phyloP scores from a whole-genome alignment of 116 monocot species.

The Zostera marina region DNA sequence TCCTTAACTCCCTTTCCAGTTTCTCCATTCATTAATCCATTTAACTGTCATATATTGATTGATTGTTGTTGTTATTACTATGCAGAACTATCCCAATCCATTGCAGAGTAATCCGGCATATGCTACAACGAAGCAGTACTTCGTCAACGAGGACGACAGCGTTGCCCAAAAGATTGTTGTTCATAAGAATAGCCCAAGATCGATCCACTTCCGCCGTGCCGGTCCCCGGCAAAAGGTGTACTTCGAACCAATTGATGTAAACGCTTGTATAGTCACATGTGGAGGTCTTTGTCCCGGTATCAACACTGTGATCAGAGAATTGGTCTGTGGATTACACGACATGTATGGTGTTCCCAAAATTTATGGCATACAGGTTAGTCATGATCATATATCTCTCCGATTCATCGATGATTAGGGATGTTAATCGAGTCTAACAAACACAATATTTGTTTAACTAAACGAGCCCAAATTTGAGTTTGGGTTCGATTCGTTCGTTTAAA shows the following conservation, averaged over 20 bases:
- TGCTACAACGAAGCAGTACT: slow-evolving; percentile 35
- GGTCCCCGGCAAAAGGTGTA: slow-evolving; percentile 61
- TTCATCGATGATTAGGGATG: too few species aligned
- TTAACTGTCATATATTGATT: not conserved
- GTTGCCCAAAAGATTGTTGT: slow-evolving; percentile 40
- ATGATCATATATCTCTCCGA: too few species aligned
- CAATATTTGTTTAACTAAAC: too few species aligned
- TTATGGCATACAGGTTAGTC: slow-evolving; percentile 45
- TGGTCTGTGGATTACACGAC: slow-evolving; percentile 45
- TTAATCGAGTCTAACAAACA: too few species aligned
- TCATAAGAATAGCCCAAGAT: slow-evolving; percentile 43
- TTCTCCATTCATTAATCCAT: too few species aligned
- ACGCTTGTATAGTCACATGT: slow-evolving; percentile 63
- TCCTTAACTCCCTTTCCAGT: not conserved
- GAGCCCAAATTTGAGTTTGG: too few species aligned
- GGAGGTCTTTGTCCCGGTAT: slow-evolving; percentile 72
- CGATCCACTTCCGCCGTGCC: slow-evolving; percentile 55
- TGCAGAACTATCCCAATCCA: slow-evolving; percentile 52
- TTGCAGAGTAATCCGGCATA: slow-evolving; percentile 63
- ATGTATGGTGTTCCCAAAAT: slow-evolving; percentile 52
- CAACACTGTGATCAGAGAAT: slow-evolving; percentile 59
- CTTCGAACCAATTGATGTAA: slow-evolving; percentile 48
- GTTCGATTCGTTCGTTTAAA: too few species aligned
- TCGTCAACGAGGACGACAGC: slow-evolving; percentile 12
- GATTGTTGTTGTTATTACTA: not conserved